A percentile compares a stretch with the other conserved stretches of the same genome.
Evolutionary conservation across 169 alveolate genomes (phyloP).

Genomic region (Cryptosporidium muris): DNA sequence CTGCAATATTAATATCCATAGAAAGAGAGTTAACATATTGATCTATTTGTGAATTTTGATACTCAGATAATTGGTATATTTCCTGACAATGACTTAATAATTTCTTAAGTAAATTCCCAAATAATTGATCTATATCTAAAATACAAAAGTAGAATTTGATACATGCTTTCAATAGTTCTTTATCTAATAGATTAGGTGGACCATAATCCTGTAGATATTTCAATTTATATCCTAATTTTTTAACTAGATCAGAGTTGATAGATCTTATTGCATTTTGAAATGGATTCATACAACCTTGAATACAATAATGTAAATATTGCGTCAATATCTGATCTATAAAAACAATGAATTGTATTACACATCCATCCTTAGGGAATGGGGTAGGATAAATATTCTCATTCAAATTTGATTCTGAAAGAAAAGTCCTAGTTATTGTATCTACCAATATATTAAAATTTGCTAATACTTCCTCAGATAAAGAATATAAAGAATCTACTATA

Average conservation of each 20-base stretch:
- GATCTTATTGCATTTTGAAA: slow-evolving; percentile 37
- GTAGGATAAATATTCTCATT: slow-evolving; percentile 7
- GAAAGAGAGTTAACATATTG: neutral
- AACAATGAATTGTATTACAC: slow-evolving; percentile 15
- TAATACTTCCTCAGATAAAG: neutral
- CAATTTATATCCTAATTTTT: slow-evolving; percentile 6
- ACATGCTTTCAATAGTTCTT: slow-evolving; percentile 39
- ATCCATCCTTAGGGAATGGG: slow-evolving; percentile 16
- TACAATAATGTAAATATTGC: slow-evolving; percentile 26
- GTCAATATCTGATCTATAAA: slow-evolving; percentile 25
- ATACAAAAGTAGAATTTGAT: slow-evolving; percentile 29
- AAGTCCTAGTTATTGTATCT: neutral
- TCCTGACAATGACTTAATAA: neutral
- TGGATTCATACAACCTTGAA: slow-evolving; percentile 41
- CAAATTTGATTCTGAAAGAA: slow-evolving; percentile 17
- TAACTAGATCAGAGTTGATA: slow-evolving; percentile 23
- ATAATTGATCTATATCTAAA: slow-evolving; percentile 4
- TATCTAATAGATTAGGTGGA: slow-evolving; percentile 20
- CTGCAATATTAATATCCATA: neutral
- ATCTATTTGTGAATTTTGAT: neutral
- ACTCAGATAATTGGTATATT: neutral
- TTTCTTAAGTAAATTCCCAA: neutral
- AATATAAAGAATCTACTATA: too few species aligned
- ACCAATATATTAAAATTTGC: neutral
- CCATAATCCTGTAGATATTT: neutral